These are phyloP conservation scores for Auriculariales sp. DNA, from an alignment of 768 basidiomycete species.

Conservation along the genomic window DNA sequence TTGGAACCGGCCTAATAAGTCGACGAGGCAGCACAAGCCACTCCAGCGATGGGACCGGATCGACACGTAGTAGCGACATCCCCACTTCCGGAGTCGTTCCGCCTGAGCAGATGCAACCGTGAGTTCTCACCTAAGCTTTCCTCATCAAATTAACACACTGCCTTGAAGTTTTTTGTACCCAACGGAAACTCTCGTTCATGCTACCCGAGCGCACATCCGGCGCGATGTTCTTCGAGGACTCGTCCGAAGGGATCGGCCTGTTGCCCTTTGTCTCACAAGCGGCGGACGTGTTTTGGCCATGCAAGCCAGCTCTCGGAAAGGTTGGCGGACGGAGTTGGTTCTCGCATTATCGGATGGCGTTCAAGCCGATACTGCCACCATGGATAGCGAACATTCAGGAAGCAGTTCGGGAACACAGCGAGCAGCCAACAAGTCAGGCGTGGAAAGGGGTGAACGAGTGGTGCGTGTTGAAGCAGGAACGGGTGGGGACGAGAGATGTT, in stretches of 20 bases:
- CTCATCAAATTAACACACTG: background rate
- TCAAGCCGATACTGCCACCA: too few species aligned
- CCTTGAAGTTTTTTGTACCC: background rate
- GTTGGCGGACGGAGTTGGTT: background rate
- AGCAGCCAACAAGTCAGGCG: too few species aligned
- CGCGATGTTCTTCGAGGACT: background rate
- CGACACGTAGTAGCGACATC: background rate
- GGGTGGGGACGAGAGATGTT: background rate
- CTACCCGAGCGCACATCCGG: background rate
- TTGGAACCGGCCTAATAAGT: background rate
- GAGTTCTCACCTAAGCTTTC: background rate
- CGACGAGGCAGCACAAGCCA: background rate
- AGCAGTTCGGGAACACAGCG: too few species aligned
- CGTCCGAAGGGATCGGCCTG: background rate
- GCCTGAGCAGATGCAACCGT: background rate
- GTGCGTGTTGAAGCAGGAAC: background rate
- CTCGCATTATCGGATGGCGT: background rate
- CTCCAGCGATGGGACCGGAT: background rate
- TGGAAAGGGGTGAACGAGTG: too few species aligned
- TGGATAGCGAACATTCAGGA: too few species aligned
- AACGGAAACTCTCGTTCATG: background rate
- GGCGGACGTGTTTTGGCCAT: background rate
- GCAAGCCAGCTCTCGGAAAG: background rate
- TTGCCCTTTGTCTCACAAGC: background rate
- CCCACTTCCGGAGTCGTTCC: background rate